Conservation (phyloP, 768 basidiomycete species). For the Psilocybe azurescens region DNA sequence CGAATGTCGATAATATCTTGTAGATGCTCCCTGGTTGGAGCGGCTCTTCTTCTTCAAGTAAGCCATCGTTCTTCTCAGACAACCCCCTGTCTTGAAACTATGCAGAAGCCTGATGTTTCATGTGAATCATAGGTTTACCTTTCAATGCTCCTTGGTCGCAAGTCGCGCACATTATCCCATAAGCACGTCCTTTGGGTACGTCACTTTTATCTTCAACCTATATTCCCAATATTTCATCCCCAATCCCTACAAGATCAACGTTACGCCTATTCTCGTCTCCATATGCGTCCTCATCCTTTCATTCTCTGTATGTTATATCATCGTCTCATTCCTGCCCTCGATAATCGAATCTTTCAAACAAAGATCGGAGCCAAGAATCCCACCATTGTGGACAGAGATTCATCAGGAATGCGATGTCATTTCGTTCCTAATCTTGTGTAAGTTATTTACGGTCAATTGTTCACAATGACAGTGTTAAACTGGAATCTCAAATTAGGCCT, state of each 20-base stretch:
- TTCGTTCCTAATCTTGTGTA: conserved; percentile 2
- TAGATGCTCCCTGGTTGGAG: neutral
- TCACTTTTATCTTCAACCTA: neutral
- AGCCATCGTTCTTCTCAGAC: neutral
- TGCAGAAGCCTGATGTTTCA: neutral
- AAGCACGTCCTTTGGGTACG: neutral
- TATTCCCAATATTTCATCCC: neutral
- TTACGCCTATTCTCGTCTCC: neutral
- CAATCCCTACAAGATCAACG: neutral
- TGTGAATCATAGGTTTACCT: neutral
- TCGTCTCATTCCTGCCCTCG: neutral
- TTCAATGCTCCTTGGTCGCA: neutral
- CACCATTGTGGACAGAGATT: neutral
- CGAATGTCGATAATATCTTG: neutral
- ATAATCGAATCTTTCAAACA: neutral
- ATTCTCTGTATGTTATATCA: neutral
- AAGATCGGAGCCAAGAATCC: neutral
- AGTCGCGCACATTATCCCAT: neutral
- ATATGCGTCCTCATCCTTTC: neutral
- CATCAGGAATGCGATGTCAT: conserved; percentile 8
- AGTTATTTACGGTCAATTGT: neutral
- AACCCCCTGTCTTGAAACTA: neutral
- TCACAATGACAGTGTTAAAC: no score
- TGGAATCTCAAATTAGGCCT: neutral
- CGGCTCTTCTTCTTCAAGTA: neutral